These are phyloP conservation scores for Xylariomycetidae sp. DNA, from an alignment of 2,329 filamentous ascomycete genomes.

Conservation along the genomic window DNA sequence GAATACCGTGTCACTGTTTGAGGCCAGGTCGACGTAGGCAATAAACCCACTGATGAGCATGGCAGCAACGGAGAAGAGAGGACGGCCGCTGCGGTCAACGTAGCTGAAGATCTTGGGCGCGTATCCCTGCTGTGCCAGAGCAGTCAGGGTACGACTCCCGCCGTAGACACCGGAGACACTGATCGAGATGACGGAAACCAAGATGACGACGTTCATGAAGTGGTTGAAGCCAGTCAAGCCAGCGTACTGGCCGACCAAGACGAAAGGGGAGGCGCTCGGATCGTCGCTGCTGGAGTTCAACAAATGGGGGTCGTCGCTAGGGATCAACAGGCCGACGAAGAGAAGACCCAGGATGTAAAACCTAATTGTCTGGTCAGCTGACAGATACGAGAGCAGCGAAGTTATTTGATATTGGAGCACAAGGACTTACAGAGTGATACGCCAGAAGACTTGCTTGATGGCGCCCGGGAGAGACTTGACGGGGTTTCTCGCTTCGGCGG, in stretches of 20 bases:
- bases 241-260: conserved; percentile 50
- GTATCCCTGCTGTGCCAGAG: conserved; percentile 53
- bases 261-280: conserved; percentile 47
- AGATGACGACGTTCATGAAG: conserved; percentile 55
- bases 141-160: conserved; percentile 52
- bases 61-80: conserved; percentile 42
- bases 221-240: conserved; percentile 45
- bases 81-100: conserved; percentile 52
- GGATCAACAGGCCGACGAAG: conserved; percentile 45
- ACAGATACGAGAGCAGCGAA: background rate
- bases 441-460: conserved; percentile 70
- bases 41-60: conserved; percentile 45
- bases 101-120: conserved; percentile 52
- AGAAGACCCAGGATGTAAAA: conserved; percentile 50
- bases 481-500: conserved; percentile 65
- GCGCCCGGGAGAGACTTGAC: conserved; percentile 70
- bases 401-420: background rate
- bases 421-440: conserved; percentile 39
- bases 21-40: conserved; percentile 40
- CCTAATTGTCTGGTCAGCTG: too few species aligned
- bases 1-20: conserved; percentile 46
- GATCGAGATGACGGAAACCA: conserved; percentile 53
- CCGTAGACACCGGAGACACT: conserved; percentile 55
- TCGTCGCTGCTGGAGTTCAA: conserved; percentile 41
- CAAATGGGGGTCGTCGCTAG: conserved; percentile 39